phyloP scores from a whole-genome alignment of 2,329 filamentous ascomycete genomes.

The Periconia sp. region DNA sequence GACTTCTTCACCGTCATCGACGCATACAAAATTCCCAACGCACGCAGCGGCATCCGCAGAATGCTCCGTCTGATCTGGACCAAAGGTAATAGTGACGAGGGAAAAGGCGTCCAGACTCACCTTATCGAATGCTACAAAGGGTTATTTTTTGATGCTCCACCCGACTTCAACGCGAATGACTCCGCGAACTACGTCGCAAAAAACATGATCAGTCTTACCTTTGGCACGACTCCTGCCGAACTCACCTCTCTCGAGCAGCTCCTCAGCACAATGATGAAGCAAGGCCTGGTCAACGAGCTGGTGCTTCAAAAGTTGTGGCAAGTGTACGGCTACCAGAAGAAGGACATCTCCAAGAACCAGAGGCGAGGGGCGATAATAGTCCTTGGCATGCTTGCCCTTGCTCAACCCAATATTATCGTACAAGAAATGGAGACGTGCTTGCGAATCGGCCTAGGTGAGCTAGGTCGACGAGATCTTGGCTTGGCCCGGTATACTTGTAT shows the following conservation, averaged over 20 bases:
- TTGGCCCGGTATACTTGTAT: conserved; percentile 96
- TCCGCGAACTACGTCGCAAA: conserved; percentile 93
- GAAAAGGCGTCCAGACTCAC: conserved; percentile 95
- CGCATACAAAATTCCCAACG: conserved; percentile 93
- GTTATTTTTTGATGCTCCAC: conserved; percentile 94
- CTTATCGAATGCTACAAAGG: conserved; percentile 96
- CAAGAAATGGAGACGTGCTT: conserved; percentile 96
- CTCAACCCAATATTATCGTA: conserved; percentile 89
- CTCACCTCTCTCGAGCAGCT: conserved; percentile 94
- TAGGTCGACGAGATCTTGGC: conserved; percentile 82
- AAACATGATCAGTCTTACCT: conserved; percentile 99
- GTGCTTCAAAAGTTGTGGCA: conserved; percentile 96
- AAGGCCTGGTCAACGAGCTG: conserved; percentile 80
- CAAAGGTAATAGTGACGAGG: conserved; percentile 98
- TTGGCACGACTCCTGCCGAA: conserved; percentile 92
- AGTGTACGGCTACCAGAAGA: conserved; percentile 90
- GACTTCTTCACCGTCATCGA: conserved; percentile 97
- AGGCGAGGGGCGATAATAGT: conserved; percentile 94
- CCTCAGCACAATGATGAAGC: conserved; percentile 96
- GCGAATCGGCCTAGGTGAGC: conserved; percentile 80
- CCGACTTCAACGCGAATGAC: conserved; percentile 85
- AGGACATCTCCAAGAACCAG: conserved; percentile 88
- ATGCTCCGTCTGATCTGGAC: conserved; percentile 99
- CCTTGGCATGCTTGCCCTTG: conserved; percentile 92
- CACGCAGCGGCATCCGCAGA: conserved; percentile 87